A percentile compares a stretch with the other conserved stretches of the same genome.
phyloP scores from a whole-genome alignment of 139 green algal species.

The Marvania coccoides region DNA sequence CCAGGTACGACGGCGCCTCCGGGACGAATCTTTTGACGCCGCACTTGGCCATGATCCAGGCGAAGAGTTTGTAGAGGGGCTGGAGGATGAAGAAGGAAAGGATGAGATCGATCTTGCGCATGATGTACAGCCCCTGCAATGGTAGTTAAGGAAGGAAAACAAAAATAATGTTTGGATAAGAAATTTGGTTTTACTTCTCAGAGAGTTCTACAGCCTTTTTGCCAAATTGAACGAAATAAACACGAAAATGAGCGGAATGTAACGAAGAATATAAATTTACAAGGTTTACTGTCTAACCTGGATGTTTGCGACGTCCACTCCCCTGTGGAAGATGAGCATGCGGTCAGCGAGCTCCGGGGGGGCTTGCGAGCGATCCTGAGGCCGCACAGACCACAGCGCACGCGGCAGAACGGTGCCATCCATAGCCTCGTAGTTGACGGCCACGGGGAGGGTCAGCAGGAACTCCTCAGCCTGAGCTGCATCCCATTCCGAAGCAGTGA shows the following conservation, averaged over 20 bases:
- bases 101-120: conserved; percentile 73
- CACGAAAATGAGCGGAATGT: no score
- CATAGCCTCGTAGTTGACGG: conserved; percentile 55
- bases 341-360: conserved; percentile 35
- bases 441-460: conserved; percentile 57
- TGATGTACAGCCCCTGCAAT: conserved; percentile 48
- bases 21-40: not conserved
- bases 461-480: conserved; percentile 59
- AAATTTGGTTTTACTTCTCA: no score
- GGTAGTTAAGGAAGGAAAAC: not conserved
- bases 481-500: conserved; percentile 51
- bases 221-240: no score
- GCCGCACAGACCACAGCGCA: conserved; percentile 35
- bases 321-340: conserved; percentile 64
- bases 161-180: no score
- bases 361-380: not conserved
- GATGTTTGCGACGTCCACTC: conserved; percentile 29
- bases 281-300: no score
- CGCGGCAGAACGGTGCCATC: conserved; percentile 38
- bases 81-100: conserved; percentile 38
- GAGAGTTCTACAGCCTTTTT: not conserved
- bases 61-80: conserved; percentile 24
- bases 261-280: no score
- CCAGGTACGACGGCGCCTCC: not conserved
- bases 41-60: not conserved